A percentile compares a stretch with the other conserved stretches of the same genome.
Conservation (phyloP, 2,329 filamentous ascomycete genomes). For the Trichophyton rubrum region DNA sequence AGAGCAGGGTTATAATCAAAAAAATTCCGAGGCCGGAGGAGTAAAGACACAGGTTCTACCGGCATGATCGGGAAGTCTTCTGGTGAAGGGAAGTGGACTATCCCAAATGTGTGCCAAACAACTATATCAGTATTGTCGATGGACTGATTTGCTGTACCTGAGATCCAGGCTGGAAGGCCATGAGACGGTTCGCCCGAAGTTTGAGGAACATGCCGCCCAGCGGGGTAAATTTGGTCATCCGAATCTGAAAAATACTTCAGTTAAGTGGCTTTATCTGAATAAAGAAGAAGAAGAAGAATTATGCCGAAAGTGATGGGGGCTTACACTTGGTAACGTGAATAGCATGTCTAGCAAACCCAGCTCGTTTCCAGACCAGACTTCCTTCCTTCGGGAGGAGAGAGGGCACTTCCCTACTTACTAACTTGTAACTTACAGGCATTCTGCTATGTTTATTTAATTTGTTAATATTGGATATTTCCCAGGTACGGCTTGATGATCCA, state of each 20-base stretch:
- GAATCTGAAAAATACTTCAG: conserved; percentile 41
- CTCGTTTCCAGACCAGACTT: conserved; percentile 76
- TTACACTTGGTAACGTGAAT: conserved; percentile 82
- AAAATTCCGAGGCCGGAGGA: conserved; percentile 70
- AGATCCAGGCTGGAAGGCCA: conserved; percentile 65
- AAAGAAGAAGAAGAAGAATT: no score
- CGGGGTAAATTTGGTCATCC: conserved; percentile 63
- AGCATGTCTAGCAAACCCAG: conserved; percentile 74
- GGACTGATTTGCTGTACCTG: conserved; percentile 48
- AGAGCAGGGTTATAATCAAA: conserved; percentile 67
- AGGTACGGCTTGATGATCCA: no score
- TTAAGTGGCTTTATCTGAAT: not conserved
- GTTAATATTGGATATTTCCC: not conserved
- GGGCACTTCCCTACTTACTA: not conserved
- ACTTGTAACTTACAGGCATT: not conserved
- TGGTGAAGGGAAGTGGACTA: conserved; percentile 77
- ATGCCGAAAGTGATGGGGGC: not conserved
- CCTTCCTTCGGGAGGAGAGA: conserved; percentile 66
- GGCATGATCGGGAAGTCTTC: conserved; percentile 94
- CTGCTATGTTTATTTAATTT: not conserved
- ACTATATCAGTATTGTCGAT: conserved; percentile 79
- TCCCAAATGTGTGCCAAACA: conserved; percentile 85
- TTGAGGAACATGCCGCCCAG: conserved; percentile 76
- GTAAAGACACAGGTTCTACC: conserved; percentile 67
- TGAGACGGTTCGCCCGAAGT: conserved; percentile 65